Evolutionary conservation across 306 rosid genomes (phyloP), one percentile per base, ranked within the genome.

Genomic region (Lablab purpureus): DNA sequence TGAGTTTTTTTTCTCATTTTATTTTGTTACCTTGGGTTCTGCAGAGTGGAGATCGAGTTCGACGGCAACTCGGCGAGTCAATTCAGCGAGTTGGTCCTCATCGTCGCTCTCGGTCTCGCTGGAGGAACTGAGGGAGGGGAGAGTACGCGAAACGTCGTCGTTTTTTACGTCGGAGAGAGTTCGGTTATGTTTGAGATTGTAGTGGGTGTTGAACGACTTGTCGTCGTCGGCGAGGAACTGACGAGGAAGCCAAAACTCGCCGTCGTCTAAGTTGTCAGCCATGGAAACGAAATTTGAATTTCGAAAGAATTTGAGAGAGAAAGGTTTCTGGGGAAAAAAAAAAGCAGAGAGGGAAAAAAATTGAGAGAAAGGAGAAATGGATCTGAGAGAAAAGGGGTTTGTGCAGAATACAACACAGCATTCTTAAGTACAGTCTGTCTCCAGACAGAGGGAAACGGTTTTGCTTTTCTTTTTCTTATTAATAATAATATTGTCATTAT

Each of bases 31-130:
- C 90, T 86, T 87, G 6, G 85, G 49, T 41, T 82, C 81, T 4
- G 73, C 76, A 4, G 52, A 41, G 73, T 51, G 28, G 21, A 66
- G 60, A 49, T 67, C 85, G n/a, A 69, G 74, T 4, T 73, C 84
- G 1, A 91, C 86, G 2, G 93, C 86, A 80, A 91, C 64, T 6
- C 32, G 92, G 17, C 86, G 91, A 23, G 94, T 83, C 65, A 94
- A 85, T 5, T 88, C 94, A 11, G 89, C 84, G 23, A 94, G 75
- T 55, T 75, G 83, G 0, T 93, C 95, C 10, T 90, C 98, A 63
- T 76, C 98, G 7, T 89, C 93, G 52, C 97, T 91, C 84, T 93
- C 97, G 0, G 95, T 88, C 46, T 91, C 97, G 64, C 92, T 87
- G 4, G 88, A 86, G 1, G 96, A 92, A 55, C 89, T 93, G 6